These are phyloP conservation scores for Penicillium fuscoglaucum DNA, from an alignment of 2,329 filamentous ascomycete genomes.

Conservation along the genomic window DNA sequence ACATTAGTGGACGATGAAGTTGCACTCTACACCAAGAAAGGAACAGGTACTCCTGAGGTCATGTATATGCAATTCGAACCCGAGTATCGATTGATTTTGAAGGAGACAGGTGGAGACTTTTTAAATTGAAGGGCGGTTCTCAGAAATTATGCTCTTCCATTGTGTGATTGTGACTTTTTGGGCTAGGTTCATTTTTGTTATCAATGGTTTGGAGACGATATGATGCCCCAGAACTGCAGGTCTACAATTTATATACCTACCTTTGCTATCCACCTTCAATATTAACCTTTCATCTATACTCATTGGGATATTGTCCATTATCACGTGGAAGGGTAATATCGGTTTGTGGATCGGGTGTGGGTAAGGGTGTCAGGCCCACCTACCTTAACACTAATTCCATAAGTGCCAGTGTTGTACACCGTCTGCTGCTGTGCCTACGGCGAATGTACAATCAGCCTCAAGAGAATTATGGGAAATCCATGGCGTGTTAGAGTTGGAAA, in stretches of 20 bases:
- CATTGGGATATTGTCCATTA: too few relatives aligned
- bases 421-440: too few relatives aligned
- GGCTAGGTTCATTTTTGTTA: not conserved
- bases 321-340: too few relatives aligned
- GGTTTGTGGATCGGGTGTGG: not conserved
- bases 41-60: conserved; percentile 18
- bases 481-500: too few relatives aligned
- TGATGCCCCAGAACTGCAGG: not conserved
- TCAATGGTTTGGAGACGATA: too few relatives aligned
- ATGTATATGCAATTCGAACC: conserved; percentile 42
- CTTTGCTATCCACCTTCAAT: not conserved
- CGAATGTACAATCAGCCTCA: too few relatives aligned
- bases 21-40: conserved; percentile 9
- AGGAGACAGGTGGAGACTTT: conserved; percentile 36
- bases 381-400: too few relatives aligned
- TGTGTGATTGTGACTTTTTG: not conserved
- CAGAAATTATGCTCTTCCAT: not conserved
- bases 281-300: too few relatives aligned
- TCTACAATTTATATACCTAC: not conserved
- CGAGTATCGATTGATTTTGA: conserved; percentile 34
- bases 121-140: conserved; percentile 10
- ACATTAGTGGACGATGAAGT: conserved; percentile 49
- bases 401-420: too few relatives aligned
- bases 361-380: too few relatives aligned
- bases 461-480: too few relatives aligned